Evolutionary conservation across 257 asterid species (phyloP), one percentile per base, ranked within the genome.

Genomic region (Jaltomata sinuosa): DNA sequence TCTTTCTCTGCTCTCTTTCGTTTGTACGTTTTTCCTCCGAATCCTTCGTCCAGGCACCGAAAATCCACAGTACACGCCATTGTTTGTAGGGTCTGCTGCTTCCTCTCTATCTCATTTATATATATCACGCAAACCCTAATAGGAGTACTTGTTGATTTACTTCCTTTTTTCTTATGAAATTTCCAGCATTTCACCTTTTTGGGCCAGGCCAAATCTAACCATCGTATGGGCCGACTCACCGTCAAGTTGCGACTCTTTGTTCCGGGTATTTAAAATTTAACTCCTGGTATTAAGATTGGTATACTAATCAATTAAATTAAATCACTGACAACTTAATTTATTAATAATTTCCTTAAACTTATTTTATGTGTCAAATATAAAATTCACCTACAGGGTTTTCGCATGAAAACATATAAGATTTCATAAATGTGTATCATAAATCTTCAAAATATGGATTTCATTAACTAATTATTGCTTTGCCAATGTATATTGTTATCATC

Each of bases 41-140:
- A 91, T 0, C 99, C 99, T 87, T 95, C 98, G 78, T 94, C 98
- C 36, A 96, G 89, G 83, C 88, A 68, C 83, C 99, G 92, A 85
- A 96, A 96, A 90, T 96, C 99, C 49, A 96, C 85, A 21, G 94
- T 91, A 88, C 98, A 96, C 14, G 98, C 99, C 99, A 96, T 96
- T 77, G 25, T 5, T 49, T 4, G 10, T 11, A 31, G 32, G 47
- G 5, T 21, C 2, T 18, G 9, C 64, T 77, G 19, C 45, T 16
- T 29, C 25, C 62, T 27, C 42, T 47, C 61, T 0, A 19, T 47
- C 42, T 76, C 4, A 4, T 76, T 25, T 76, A 29, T 77, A 29
- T 4, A 18, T n/a, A 12, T 2, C 57, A n/a, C 7, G 22, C 25
- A 49, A 49, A 16, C 64, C 64, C 82, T 77, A 77, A 15, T 72